Percentiles rank a stretch among this genome's conserved stretches.
phyloP scores from a whole-genome alignment of 179 eudicot genomes.

The Heliamphora ciliata region DNA sequence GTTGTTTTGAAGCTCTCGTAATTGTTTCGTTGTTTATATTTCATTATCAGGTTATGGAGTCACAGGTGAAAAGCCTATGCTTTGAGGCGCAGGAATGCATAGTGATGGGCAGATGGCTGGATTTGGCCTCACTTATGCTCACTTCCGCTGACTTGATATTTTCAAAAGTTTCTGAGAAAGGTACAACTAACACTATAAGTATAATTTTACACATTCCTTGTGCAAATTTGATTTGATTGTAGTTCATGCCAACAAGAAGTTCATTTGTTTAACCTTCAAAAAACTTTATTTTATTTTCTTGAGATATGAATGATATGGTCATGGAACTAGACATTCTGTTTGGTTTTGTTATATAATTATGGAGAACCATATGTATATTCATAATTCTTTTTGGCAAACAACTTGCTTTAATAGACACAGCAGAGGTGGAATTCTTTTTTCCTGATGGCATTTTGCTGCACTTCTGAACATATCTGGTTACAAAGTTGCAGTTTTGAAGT shows the following conservation, averaged over 20 bases:
- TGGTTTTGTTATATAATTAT: background rate
- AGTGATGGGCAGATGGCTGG: slow-evolving; percentile 64
- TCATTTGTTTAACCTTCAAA: background rate
- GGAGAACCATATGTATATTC: background rate
- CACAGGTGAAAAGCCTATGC: slow-evolving; percentile 54
- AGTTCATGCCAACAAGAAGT: background rate
- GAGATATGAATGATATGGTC: background rate
- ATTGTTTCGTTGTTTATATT: background rate
- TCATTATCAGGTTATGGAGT: slow-evolving; percentile 60
- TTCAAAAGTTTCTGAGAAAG: slow-evolving; percentile 77
- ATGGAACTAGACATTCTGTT: background rate
- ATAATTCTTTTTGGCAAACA: too few relatives aligned
- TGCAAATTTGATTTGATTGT: background rate
- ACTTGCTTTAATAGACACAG: too few relatives aligned
- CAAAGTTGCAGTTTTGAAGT: background rate
- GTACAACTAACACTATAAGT: slow-evolving; percentile 22
- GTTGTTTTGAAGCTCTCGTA: background rate
- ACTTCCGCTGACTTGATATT: slow-evolving; percentile 80
- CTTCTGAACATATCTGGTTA: background rate
- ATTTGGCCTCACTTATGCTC: slow-evolving; percentile 71
- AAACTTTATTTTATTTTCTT: background rate
- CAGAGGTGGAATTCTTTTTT: background rate
- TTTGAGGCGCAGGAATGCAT: slow-evolving; percentile 76
- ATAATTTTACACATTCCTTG: background rate
- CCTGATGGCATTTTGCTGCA: too few relatives aligned